Conservation (phyloP, 306 rosid genomes). For the Castanea sativa region DNA sequence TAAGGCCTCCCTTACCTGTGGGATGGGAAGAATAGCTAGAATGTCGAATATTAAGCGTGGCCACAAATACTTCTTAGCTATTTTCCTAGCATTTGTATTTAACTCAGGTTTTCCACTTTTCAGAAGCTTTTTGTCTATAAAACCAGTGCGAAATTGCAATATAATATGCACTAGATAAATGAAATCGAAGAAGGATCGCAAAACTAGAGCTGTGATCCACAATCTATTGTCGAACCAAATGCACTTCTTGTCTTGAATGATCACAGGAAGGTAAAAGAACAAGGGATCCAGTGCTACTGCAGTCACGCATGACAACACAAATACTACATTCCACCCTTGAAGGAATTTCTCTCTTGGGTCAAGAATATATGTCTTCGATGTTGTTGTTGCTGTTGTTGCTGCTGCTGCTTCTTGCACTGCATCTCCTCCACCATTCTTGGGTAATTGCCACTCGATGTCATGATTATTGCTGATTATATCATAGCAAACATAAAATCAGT, state of each 20-base stretch:
- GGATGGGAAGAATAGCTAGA: conserved; percentile 93
- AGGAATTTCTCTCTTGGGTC: conserved; percentile 93
- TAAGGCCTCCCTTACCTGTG: conserved; percentile 50
- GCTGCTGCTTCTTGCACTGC: no score
- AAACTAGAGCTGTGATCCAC: conserved; percentile 69
- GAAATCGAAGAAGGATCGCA: conserved; percentile 82
- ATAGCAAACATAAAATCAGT: no score
- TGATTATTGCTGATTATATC: no score
- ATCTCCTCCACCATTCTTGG: no score
- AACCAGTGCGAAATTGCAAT: conserved; percentile 87
- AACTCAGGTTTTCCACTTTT: conserved; percentile 87
- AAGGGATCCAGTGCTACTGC: conserved; percentile 85
- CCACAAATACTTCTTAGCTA: conserved; percentile 76
- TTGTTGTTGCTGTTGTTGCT: no score
- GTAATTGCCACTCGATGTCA: no score
- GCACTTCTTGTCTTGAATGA: conserved; percentile 58
- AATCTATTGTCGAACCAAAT: conserved; percentile 61
- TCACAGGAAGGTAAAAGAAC: conserved; percentile 83
- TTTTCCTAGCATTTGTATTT: conserved; percentile 79
- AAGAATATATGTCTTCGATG: conserved; percentile 33
- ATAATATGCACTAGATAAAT: conserved; percentile 76
- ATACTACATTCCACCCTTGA: conserved; percentile 89
- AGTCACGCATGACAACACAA: conserved; percentile 71
- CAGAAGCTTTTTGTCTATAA: conserved; percentile 64
- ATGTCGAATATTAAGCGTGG: conserved; percentile 85